Conservation (phyloP, 805 yeast species). For the Saccharomyces mikatae region DNA sequence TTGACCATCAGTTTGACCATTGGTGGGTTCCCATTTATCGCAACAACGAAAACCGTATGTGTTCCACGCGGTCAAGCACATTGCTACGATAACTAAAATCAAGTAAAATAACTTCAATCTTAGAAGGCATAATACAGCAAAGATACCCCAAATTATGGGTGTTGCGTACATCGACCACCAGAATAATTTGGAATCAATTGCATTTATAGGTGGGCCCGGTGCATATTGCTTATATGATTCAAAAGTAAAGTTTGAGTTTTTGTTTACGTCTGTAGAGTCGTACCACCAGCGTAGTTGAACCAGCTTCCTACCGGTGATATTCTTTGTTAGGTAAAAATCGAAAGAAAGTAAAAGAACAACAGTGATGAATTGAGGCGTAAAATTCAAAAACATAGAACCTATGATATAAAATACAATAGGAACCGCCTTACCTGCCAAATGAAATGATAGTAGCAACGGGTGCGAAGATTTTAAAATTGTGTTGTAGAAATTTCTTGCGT, state of each 20-base stretch:
- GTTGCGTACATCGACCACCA: conserved; percentile 73
- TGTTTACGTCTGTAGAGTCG: conserved; percentile 41
- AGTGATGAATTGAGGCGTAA: conserved; percentile 54
- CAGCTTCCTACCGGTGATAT: conserved; percentile 78
- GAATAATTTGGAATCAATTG: conserved; percentile 83
- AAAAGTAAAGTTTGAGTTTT: conserved; percentile 23
- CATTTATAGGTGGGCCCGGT: conserved; percentile 53
- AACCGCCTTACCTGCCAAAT: conserved; percentile 25
- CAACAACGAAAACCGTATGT: conserved; percentile 87
- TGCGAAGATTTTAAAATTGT: conserved; percentile 31
- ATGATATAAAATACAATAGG: conserved; percentile 28
- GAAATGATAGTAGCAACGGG: conserved; percentile 26
- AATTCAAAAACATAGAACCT: conserved; percentile 27
- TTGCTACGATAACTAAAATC: conserved; percentile 56
- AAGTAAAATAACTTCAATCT: conserved; percentile 67
- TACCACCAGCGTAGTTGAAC: conserved; percentile 98
- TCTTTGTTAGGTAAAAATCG: conserved; percentile 91
- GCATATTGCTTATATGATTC: conserved; percentile 33
- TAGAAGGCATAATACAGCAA: conserved; percentile 70
- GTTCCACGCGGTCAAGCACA: conserved; percentile 68
- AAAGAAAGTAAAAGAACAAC: conserved; percentile 72
- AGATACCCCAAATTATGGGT: conserved; percentile 66
- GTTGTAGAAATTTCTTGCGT: conserved; percentile 25
- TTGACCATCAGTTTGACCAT: conserved; percentile 6
- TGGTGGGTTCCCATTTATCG: conserved; percentile 66